A percentile compares a stretch with the other conserved stretches of the same genome.
Conservation (phyloP, 352 stramenopile species). For the Globisporangium echinulatum region DNA sequence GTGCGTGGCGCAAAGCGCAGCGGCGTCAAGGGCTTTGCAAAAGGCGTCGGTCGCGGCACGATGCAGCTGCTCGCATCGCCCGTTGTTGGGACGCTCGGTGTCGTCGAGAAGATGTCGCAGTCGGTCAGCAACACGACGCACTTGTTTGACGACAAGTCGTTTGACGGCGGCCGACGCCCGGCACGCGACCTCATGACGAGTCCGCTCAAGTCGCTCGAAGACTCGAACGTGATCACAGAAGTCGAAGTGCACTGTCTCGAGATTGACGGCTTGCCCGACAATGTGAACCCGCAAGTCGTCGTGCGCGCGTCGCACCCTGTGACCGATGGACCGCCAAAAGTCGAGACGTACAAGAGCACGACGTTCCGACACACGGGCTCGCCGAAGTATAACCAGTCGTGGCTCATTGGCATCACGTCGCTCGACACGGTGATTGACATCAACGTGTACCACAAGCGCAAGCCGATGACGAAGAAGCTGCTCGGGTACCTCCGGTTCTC, state of each 20-base stretch:
- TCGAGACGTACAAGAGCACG: constrained; percentile 67
- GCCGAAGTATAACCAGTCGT: constrained; percentile 81
- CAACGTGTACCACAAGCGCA: constrained; percentile 79
- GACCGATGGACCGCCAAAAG: constrained; percentile 29
- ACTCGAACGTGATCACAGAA: constrained; percentile 85
- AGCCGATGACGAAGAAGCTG: constrained; percentile 75
- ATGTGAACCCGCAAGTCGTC: constrained; percentile 63
- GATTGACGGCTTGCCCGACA: constrained; percentile 60
- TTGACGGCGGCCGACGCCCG: constrained; percentile 67
- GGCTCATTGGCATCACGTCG: constrained; percentile 66
- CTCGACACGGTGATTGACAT: constrained; percentile 76
- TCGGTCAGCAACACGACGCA: constrained; percentile 85
- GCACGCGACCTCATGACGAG: constrained; percentile 51
- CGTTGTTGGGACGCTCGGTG: constrained; percentile 76
- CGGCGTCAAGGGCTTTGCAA: constrained; percentile 79
- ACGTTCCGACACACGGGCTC: constrained; percentile 48
- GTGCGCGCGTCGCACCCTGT: constrained; percentile 45
- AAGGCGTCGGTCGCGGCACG: constrained; percentile 71
- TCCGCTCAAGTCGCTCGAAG: constrained; percentile 62
- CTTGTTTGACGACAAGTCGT: constrained; percentile 75
- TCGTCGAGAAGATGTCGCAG: constrained; percentile 78
- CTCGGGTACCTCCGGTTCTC: constrained; percentile 68
- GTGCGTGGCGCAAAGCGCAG: constrained; percentile 65
- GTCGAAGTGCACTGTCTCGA: constrained; percentile 73
- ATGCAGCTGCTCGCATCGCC: constrained; percentile 72